Percentiles rank a stretch among this genome's conserved stretches.
Conservation (phyloP, 345 rosid species). For the Theobroma cacao region DNA sequence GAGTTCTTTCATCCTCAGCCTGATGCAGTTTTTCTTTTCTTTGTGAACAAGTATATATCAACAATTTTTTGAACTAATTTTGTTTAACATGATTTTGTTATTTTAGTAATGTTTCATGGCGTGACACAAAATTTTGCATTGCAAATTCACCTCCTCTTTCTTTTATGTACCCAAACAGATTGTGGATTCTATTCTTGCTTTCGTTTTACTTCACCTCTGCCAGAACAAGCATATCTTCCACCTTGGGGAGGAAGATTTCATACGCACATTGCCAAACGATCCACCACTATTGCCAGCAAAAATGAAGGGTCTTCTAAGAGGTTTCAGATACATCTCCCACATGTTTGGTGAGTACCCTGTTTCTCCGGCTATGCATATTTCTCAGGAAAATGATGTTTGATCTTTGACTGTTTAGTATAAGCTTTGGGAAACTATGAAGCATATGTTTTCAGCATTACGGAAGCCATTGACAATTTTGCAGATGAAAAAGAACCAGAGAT, state of each 20-base stretch:
- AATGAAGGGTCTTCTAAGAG: slow-evolving; percentile 76
- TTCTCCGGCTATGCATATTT: not conserved
- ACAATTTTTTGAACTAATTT: not conserved
- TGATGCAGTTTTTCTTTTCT: not conserved
- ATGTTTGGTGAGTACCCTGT: slow-evolving; percentile 48
- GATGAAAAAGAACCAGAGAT: slow-evolving; percentile 73
- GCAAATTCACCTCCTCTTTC: not conserved
- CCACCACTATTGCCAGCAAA: slow-evolving; percentile 17
- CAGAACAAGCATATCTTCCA: not conserved
- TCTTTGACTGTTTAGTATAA: no score
- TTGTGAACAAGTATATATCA: not conserved
- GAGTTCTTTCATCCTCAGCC: not conserved
- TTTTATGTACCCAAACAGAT: not conserved
- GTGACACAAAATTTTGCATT: not conserved
- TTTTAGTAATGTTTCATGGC: no score
- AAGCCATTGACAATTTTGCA: slow-evolving; percentile 26
- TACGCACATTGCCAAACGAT: not conserved
- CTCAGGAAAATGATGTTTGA: not conserved
- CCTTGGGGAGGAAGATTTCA: not conserved
- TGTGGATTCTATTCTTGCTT: not conserved
- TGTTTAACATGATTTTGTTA: not conserved
- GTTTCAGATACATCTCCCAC: slow-evolving; percentile 64
- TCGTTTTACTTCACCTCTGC: not conserved
- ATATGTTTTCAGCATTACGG: no score
- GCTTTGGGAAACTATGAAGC: no score